Evolutionary conservation across 192 early-diverging fungal species (phyloP), one percentile per base, ranked within the genome.

Genomic region (Geranomyces variabilis): DNA sequence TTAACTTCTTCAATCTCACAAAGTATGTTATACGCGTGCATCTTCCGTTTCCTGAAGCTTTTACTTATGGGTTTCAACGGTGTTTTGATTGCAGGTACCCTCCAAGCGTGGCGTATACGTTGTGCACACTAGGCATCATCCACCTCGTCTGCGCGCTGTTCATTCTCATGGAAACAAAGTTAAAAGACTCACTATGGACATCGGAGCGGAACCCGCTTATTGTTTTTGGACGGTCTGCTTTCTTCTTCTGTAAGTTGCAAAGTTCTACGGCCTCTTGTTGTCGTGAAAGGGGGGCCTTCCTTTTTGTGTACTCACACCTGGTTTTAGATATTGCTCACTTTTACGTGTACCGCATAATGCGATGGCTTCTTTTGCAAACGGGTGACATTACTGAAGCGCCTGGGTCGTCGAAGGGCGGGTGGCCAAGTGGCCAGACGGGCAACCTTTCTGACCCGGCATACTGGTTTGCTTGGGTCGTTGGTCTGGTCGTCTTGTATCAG

Each of bases 1-100:
- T 81, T 48, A 68, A 65, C 22, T 81, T 81, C 67, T 73, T 81
- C 53, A 81, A 81, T 60, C 71, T 78, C 44, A 75, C 71, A 19
- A 81, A 81, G 66, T 71, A 21, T 6, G 70, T 56, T 5, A 12
- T 71, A 17, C 26, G 0, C n/a, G n/a, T n/a, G n/a, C n/a, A 44
- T 36, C 17, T 0, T 15, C 24, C 21, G 13, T 49, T 49, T n/a
- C 22, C 66, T 0, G 9, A 57, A 17, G 15, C 26, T 21, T 64
- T 21, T 19, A 0, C 28, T 44, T 30, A 15, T 15, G 62, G 17
- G 30, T n/a, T n/a, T n/a, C n/a, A n/a, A n/a, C n/a, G n/a, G n/a
- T n/a, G n/a, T 28, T 28, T n/a, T 2, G 12, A 26, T 45, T 30
- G 17, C 47, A 71, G 70, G 33, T 81, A 81, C 56, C 80, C 80